Conservation (phyloP, 164 flowering plant species). For the Brasenia schreberi region DNA sequence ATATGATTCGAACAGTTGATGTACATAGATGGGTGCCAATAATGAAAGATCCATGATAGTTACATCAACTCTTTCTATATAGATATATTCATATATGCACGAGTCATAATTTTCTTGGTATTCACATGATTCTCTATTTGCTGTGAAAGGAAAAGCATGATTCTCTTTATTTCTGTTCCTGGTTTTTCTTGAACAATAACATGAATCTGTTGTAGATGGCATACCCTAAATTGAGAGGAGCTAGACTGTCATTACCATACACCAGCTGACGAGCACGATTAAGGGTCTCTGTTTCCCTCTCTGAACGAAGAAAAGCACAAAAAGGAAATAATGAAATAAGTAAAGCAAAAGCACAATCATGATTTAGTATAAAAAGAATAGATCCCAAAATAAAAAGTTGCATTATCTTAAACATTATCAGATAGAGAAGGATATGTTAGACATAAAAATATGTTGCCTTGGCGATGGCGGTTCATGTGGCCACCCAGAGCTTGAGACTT, state of each 20-base stretch:
- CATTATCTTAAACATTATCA: background rate
- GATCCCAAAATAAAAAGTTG: constrained; percentile 1
- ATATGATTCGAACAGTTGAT: background rate
- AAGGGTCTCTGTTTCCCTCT: constrained; percentile 92
- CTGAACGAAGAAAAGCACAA: constrained; percentile 15
- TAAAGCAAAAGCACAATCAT: background rate
- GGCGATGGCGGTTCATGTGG: constrained; percentile 99
- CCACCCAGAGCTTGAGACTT: constrained; percentile 99
- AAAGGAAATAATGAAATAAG: background rate
- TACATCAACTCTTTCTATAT: background rate
- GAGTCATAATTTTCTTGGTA: too few species aligned
- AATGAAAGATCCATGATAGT: too few species aligned
- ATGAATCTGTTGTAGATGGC: background rate
- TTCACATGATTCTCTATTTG: too few species aligned
- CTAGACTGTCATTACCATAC: constrained; percentile 51
- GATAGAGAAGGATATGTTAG: background rate
- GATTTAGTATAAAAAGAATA: background rate
- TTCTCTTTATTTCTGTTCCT: background rate
- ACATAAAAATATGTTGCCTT: constrained; percentile 35
- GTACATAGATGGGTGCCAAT: background rate
- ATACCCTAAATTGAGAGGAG: constrained; percentile 50
- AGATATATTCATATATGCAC: background rate
- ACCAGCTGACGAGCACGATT: constrained; percentile 94
- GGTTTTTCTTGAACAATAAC: background rate
- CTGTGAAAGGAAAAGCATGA: background rate